Conservation (phyloP, 805 yeast genomes). For the Brettanomyces bruxellensis region DNA sequence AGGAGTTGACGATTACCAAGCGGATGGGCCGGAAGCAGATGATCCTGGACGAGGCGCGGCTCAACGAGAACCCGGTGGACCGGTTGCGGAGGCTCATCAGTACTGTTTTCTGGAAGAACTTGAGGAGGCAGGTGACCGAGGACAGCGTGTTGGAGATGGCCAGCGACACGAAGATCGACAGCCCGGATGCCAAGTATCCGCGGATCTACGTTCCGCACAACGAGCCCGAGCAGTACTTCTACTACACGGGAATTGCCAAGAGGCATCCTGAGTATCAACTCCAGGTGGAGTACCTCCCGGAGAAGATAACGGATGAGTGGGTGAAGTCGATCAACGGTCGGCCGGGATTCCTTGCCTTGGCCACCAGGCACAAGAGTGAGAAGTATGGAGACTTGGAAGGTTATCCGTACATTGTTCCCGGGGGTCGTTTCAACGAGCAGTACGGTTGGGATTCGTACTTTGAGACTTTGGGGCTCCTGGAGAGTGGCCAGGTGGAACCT, state of each 20-base stretch:
- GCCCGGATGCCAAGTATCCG: constrained; percentile 54
- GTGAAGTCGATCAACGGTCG: constrained; percentile 66
- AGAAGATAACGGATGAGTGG: constrained; percentile 64
- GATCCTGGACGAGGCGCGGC: constrained; percentile 71
- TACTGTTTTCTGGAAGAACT: constrained; percentile 69
- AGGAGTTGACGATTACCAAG: constrained; percentile 82
- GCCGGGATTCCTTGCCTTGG: constrained; percentile 84
- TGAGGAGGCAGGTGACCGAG: constrained; percentile 64
- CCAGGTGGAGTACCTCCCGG: constrained; percentile 72
- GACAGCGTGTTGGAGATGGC: constrained; percentile 62
- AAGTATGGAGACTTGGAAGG: constrained; percentile 35
- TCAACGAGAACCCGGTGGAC: constrained; percentile 81
- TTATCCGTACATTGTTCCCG: constrained; percentile 90
- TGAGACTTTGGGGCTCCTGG: constrained; percentile 75
- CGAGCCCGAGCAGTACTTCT: constrained; percentile 65
- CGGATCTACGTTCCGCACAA: constrained; percentile 69
- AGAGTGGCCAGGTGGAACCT: constrained; percentile 54
- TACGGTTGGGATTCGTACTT: constrained; percentile 99
- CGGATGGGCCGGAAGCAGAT: constrained; percentile 70
- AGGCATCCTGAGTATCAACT: constrained; percentile 47
- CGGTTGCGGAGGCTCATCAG: constrained; percentile 66
- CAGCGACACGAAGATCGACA: constrained; percentile 63
- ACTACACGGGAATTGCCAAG: constrained; percentile 45
- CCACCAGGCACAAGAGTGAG: constrained; percentile 38
- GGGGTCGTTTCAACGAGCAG: constrained; percentile 92